Evolutionary conservation across 2,329 filamentous ascomycete species (phyloP).

Genomic region (Sporothrix mexicana): DNA sequence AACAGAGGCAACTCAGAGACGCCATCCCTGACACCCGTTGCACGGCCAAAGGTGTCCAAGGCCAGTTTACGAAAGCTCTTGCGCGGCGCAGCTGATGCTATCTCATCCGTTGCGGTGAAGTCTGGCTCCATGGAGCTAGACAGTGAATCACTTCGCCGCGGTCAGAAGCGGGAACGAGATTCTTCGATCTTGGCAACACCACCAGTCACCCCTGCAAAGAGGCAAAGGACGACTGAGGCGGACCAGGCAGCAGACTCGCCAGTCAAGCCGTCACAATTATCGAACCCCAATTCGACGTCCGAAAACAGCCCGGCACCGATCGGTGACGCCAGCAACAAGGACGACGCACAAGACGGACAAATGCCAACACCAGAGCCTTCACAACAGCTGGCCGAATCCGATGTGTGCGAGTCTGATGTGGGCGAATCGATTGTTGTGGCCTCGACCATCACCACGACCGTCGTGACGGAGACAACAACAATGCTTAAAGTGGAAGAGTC

Average conservation of each 20-base stretch:
- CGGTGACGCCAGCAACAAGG: conserved; percentile 41
- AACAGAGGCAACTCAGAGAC: conserved; percentile 56
- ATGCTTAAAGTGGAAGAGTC: conserved; percentile 24
- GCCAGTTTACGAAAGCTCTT: conserved; percentile 39
- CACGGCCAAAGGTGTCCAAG: conserved; percentile 58
- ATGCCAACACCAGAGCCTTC: conserved; percentile 35
- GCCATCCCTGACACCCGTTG: conserved; percentile 62
- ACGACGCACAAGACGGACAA: conserved; percentile 10
- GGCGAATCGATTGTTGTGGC: conserved; percentile 10
- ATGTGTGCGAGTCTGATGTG: conserved; percentile 21
- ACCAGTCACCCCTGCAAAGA: conserved; percentile 62
- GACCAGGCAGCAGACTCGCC: background rate
- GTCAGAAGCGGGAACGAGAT: conserved; percentile 49
- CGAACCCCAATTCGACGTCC: conserved; percentile 29
- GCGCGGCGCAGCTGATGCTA: conserved; percentile 21
- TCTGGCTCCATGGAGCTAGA: background rate
- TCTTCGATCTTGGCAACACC: conserved; percentile 58
- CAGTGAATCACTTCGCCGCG: conserved; percentile 32
- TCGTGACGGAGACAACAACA: conserved; percentile 22
- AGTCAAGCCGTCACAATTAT: background rate
- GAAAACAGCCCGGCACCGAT: conserved; percentile 42
- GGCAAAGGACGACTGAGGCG: conserved; percentile 45
- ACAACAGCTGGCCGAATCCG: conserved; percentile 17
- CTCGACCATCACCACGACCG: conserved; percentile 9
- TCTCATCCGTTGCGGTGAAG: background rate